phyloP scores from a whole-genome alignment of 306 rosid genomes.

The Trichosanthes truncata region DNA sequence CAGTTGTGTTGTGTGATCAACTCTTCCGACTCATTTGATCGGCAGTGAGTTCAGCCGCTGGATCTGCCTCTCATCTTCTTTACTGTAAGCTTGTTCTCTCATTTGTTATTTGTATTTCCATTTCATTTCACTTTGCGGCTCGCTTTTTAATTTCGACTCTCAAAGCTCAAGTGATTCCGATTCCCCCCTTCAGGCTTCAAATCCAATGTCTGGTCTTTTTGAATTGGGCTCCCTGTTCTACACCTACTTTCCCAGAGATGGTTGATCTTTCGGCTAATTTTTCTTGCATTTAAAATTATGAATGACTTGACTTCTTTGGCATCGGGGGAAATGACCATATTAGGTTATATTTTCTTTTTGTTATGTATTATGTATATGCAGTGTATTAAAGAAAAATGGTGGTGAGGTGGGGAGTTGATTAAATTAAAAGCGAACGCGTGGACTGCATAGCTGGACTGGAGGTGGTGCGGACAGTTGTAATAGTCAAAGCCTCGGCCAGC shows the following conservation, averaged over 20 bases:
- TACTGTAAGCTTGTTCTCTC: neutral
- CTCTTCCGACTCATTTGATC: no score
- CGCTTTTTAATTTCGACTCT: no score
- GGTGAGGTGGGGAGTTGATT: neutral
- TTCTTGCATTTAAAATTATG: no score
- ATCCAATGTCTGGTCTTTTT: no score
- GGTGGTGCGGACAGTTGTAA: slow-evolving; percentile 1
- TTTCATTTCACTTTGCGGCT: neutral
- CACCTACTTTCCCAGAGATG: no score
- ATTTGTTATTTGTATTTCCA: neutral
- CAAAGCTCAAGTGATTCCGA: neutral
- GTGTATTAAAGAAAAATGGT: no score
- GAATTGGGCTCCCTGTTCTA: no score
- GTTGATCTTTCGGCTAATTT: no score
- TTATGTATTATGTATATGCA: no score
- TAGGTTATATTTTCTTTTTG: neutral
- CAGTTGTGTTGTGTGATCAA: no score
- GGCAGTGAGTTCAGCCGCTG: neutral
- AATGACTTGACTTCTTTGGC: no score
- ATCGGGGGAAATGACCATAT: neutral
- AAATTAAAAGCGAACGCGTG: slow-evolving; percentile 6
- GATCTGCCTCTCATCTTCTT: neutral
- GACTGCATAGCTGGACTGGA: neutral
- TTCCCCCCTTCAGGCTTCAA: neutral
- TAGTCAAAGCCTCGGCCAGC: neutral